These are phyloP conservation scores for Populus tomentosa DNA, from an alignment of 441 rosid genomes.

Conservation along the genomic window DNA sequence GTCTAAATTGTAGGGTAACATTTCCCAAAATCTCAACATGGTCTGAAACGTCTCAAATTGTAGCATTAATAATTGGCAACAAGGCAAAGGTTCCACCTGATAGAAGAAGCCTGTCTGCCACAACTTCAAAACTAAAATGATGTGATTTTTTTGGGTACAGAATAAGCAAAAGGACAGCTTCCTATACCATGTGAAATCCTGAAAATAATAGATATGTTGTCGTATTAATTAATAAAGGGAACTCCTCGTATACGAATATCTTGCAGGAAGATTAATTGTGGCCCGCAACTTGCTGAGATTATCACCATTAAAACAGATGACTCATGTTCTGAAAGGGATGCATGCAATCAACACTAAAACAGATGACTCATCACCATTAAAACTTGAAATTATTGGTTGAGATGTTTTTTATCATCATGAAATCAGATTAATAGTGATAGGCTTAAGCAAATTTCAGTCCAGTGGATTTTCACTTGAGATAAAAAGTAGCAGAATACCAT, in stretches of 20 bases:
- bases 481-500: background rate
- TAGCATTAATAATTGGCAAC: background rate
- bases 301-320: background rate
- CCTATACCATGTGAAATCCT: background rate
- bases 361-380: background rate
- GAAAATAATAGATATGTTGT: background rate
- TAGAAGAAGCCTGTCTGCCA: background rate
- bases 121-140: background rate
- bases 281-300: background rate
- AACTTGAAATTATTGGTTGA: background rate
- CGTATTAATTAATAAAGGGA: background rate
- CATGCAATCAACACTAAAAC: background rate
- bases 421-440: background rate
- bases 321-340: background rate
- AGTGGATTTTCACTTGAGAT: background rate
- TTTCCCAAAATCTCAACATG: background rate
- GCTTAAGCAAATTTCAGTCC: background rate
- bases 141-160: background rate
- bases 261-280: background rate
- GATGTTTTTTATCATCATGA: background rate
- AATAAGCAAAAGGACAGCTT: background rate
- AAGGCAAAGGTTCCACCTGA: background rate
- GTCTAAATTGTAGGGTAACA: background rate
- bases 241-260: background rate
- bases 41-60: background rate